Evolutionary conservation across 2,329 filamentous ascomycete species (phyloP).

Genomic region (Diaporthe sp.): DNA sequence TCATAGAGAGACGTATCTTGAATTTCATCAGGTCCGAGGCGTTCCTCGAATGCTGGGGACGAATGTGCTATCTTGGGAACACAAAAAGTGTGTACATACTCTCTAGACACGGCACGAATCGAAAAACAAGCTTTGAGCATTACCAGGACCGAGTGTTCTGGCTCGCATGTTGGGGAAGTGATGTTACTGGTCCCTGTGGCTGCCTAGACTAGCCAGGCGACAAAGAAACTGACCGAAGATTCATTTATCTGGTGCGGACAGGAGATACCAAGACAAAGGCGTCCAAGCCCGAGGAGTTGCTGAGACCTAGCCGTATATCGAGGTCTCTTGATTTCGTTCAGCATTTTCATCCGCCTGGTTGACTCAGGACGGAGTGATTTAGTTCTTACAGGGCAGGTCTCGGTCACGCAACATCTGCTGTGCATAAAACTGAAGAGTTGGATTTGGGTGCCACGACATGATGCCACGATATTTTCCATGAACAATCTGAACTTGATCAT

Average conservation of each 20-base stretch:
- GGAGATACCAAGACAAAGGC: not conserved
- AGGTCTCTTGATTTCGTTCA: not conserved
- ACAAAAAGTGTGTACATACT: slow-evolving; percentile 28
- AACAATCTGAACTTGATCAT: not conserved
- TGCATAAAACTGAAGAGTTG: not conserved
- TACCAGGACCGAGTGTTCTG: not conserved
- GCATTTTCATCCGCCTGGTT: not conserved
- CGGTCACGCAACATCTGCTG: not conserved
- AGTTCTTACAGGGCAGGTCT: too few species aligned
- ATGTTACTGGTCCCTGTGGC: not conserved
- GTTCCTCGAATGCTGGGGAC: not conserved
- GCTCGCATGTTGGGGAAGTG: not conserved
- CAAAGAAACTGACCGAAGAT: not conserved
- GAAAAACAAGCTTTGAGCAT: not conserved
- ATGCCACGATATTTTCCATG: too few species aligned
- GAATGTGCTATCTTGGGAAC: slow-evolving; percentile 2
- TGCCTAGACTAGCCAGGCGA: not conserved
- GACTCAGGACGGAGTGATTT: not conserved
- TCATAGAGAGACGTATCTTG: not conserved
- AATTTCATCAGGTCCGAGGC: not conserved
- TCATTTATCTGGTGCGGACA: not conserved
- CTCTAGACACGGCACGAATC: slow-evolving; percentile 28
- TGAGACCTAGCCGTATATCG: not conserved
- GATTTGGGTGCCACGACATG: not conserved
- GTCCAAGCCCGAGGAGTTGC: not conserved